phyloP scores from a whole-genome alignment of 768 basidiomycete genomes.

The Lactarius deliciosus region DNA sequence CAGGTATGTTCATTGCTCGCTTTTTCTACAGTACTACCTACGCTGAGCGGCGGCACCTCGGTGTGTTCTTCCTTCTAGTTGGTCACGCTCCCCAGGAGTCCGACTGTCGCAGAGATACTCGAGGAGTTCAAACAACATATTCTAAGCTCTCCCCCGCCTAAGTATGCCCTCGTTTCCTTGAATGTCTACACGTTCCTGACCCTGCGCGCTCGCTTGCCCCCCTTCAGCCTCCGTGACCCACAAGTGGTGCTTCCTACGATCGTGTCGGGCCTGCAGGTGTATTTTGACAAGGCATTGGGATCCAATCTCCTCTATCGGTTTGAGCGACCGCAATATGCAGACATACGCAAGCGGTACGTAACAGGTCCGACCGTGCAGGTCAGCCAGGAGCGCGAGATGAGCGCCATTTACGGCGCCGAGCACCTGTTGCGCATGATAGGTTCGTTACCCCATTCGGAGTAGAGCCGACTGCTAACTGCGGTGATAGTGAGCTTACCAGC shows the following conservation, averaged over 20 bases:
- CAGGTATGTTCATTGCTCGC: slow-evolving; percentile 51
- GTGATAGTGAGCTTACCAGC: slow-evolving; percentile 81
- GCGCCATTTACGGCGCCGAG: slow-evolving; percentile 89
- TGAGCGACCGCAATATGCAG: slow-evolving; percentile 90
- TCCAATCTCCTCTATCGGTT: slow-evolving; percentile 92
- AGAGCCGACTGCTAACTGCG: neutral
- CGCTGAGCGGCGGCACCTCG: neutral
- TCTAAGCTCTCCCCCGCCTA: slow-evolving; percentile 44
- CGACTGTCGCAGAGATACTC: slow-evolving; percentile 75
- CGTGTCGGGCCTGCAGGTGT: slow-evolving; percentile 78
- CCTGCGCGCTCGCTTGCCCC: neutral
- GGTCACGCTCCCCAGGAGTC: slow-evolving; percentile 77
- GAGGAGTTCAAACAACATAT: slow-evolving; percentile 74
- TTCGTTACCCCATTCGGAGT: slow-evolving; percentile 41
- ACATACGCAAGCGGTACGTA: slow-evolving; percentile 68
- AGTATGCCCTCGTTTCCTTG: slow-evolving; percentile 38
- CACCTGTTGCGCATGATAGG: slow-evolving; percentile 91
- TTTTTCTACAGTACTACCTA: neutral
- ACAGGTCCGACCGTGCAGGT: slow-evolving; percentile 70
- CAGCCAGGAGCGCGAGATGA: slow-evolving; percentile 80
- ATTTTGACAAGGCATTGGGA: slow-evolving; percentile 91
- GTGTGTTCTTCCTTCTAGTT: slow-evolving; percentile 49
- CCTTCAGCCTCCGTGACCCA: slow-evolving; percentile 63
- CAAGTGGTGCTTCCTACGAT: slow-evolving; percentile 73
- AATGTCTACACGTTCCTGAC: neutral